Conservation (phyloP, 2,329 filamentous ascomycete species). For the Fusarium albosuccineum region DNA sequence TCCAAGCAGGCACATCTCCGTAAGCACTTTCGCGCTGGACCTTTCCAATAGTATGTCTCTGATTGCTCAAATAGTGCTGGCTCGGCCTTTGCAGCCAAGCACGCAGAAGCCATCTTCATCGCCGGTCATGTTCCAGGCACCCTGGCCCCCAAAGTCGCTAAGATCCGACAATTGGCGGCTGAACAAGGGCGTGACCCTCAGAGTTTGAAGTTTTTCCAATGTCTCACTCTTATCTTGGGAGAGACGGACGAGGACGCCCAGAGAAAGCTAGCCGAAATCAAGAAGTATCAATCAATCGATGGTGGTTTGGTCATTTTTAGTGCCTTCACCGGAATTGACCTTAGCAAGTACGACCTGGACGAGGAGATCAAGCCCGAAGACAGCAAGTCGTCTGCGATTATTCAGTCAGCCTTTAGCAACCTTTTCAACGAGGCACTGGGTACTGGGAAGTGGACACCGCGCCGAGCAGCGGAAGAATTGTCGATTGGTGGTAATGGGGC, state of each 20-base stretch:
- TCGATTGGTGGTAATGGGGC: constrained; percentile 16
- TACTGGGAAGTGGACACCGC: constrained; percentile 1
- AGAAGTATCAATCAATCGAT: constrained; percentile 7
- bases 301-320: constrained; percentile 24
- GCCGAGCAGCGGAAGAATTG: constrained; percentile 4
- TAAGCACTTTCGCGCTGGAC: constrained; percentile 22
- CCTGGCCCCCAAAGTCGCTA: constrained; percentile 8
- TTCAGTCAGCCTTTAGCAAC: constrained; percentile 17
- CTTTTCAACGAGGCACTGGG: constrained; percentile 9
- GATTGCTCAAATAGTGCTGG: constrained; percentile 50
- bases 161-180: constrained; percentile 3
- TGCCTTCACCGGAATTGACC: constrained; percentile 28
- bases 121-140: constrained; percentile 57
- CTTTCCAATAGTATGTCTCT: neutral
- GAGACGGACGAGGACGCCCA: constrained; percentile 17
- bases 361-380: constrained; percentile 22
- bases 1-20: constrained; percentile 71
- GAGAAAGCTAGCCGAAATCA: constrained; percentile 2
- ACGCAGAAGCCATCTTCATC: constrained; percentile 73
- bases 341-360: constrained; percentile 10
- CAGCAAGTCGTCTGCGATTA: constrained; percentile 16
- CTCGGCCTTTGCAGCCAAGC: constrained; percentile 68
- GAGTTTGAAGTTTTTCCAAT: constrained; percentile 19
- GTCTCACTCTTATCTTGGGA: constrained; percentile 5
- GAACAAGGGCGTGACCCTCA: constrained; percentile 12